Evolutionary conservation across 345 rosid species (phyloP), one percentile per base, ranked within the genome.

Genomic region (Orychophragmus violaceus): DNA sequence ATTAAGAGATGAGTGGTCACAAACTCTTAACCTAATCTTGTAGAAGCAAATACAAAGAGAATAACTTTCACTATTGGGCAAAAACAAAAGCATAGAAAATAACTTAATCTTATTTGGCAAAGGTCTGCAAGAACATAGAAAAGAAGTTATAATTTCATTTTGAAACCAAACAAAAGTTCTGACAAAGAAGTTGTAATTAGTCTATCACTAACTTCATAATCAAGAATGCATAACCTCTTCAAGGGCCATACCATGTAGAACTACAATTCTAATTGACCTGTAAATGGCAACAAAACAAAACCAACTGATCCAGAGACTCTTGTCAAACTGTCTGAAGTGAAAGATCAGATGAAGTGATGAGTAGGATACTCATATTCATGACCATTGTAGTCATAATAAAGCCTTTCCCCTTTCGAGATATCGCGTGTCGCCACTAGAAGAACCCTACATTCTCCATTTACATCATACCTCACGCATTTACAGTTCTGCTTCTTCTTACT

Each of bases 321-420:
- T 14, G 28, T 21, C 30, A 50, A 71, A 22, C 39, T 28, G 66
- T 59, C 59, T 49, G 28, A 22, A 29, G 21, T 39, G 33, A 37
- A 10, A 46, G 42, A 35, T 87, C 81, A 89, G 59, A 92, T 74
- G 79, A 92, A 89, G 82, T 87, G 87, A 42, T 92, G 87, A 54
- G 98, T 92, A 7, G 98, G 98, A 70, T 92, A 92, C 71, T 86
- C 95, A 62, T 92, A 82, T 82, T 89, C 96, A 68, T 87, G 81
- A 62, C 96, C 98, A 76, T 92, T 92, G 69, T 92, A 92, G 76
- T 92, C 96, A 79, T 92, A 92, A 63, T 92, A 92, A 29, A 92
- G 92, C 74, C 92, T 85, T 79, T 92, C 96, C 16, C 96, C 96
- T 78, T 77, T 81, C 5, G 85, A 68, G 64, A 92, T 89, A 62